Evolutionary conservation across 176 grass and related monocot species (phyloP), one percentile per base, ranked within the genome.

Genomic region (Saccharum spontaneum): DNA sequence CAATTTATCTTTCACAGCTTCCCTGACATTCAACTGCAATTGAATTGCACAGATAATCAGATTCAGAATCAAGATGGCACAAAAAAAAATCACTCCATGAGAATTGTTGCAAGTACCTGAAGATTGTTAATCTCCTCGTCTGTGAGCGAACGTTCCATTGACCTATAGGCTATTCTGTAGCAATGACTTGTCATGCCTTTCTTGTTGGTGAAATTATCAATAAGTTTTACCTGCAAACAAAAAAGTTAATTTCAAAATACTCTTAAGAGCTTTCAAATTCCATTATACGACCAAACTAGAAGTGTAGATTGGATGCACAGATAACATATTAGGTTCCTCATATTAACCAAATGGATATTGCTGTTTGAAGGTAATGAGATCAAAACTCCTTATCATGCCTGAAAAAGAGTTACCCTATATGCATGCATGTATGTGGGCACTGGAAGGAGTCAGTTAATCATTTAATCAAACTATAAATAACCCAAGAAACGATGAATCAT

Each of bases 161-260:
- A 95, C 72, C 96, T 89, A 83, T 94, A 98, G 8, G 93, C 88
- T 84, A 98, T 94, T 77, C 97, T 91, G 75, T 98, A 95, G 86
- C 93, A 98, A 79, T 98, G 93, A 57, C 97, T 98, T 9, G 97
- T 95, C 93, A 95, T 94, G 46, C 97, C 97, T 88, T 98, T 95
- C 88, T 98, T 98, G 78, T 95, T 95, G 9, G 97, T 98, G 63
- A 95, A 95, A 92, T 95, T 95, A 68, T 98, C 97, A 36, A 98
- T 98, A 71, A 98, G 76, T 48, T 91, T 90, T 74, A 95, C 93
- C 97, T 98, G 87, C 67, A 87, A 69, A 60, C 11, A 26, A 43
- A 43, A 76, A 60, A 40, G 3, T 40, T 71, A 69, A 57, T 39
- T 8, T 73, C 28, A 41, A 38, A 62, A 22, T 1, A 79, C 36